These are phyloP conservation scores for Diaporthe ilicicola DNA, from an alignment of 2,329 filamentous ascomycete genomes.

Conservation along the genomic window DNA sequence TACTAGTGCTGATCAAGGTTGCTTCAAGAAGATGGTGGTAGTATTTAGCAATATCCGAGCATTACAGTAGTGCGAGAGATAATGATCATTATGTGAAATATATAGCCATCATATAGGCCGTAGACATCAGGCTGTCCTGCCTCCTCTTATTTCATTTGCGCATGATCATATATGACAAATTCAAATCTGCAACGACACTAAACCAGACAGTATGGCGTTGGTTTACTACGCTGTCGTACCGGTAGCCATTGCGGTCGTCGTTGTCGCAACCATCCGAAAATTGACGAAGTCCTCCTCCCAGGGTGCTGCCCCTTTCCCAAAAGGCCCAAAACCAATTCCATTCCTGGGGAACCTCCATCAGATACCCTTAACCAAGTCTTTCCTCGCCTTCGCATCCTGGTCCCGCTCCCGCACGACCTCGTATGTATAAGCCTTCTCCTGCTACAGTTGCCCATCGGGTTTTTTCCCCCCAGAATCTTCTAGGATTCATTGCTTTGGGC, in stretches of 20 bases:
- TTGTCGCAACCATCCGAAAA: neutral
- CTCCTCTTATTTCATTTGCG: neutral
- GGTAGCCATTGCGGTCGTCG: neutral
- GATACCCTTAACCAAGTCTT: slow-evolving; percentile 32
- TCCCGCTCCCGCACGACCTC: slow-evolving; percentile 30
- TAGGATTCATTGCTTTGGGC: no score
- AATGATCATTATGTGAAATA: neutral
- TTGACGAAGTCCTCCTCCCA: neutral
- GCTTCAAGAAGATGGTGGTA: neutral
- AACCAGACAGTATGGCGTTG: neutral
- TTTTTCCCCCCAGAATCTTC: no score
- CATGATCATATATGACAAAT: neutral
- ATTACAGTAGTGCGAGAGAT: neutral
- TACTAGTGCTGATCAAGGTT: neutral
- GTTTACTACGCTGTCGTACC: slow-evolving; percentile 3
- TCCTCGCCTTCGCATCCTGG: slow-evolving; percentile 35
- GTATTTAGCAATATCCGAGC: neutral
- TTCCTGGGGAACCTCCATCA: slow-evolving; percentile 39
- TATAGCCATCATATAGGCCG: no score
- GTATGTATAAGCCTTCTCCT: no score
- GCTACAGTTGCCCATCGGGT: no score
- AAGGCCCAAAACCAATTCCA: slow-evolving; percentile 35
- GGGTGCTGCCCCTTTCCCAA: slow-evolving; percentile 33
- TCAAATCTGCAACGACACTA: neutral
- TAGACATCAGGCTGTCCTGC: no score